Conservation (phyloP, 805 yeast species). For the Wickerhamomyces alni region DNA sequence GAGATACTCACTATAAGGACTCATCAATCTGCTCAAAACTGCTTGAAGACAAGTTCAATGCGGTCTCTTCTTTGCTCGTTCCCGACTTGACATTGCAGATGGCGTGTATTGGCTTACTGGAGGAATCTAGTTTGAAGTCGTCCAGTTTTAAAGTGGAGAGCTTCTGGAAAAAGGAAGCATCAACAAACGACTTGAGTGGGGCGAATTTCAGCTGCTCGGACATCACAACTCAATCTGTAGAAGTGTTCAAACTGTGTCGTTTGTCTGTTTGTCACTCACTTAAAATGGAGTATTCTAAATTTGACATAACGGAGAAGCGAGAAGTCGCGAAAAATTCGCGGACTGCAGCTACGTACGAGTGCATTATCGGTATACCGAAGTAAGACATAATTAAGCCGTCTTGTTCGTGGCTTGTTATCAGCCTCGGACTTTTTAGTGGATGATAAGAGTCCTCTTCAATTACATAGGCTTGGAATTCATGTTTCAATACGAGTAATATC, state of each 20-base stretch:
- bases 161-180: slow-evolving; percentile 79
- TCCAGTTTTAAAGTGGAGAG: slow-evolving; percentile 71
- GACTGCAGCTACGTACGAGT: too few species aligned
- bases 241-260: too few species aligned
- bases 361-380: too few species aligned
- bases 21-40: slow-evolving; percentile 25
- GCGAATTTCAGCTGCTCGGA: slow-evolving; percentile 22
- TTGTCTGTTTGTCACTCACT: background rate
- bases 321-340: too few species aligned
- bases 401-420: too few species aligned
- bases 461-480: too few species aligned
- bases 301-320: too few species aligned
- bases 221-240: slow-evolving; percentile 6
- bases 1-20: slow-evolving; percentile 6
- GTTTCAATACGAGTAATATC: too few species aligned
- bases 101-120: slow-evolving; percentile 22
- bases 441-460: too few species aligned
- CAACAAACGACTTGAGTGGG: slow-evolving; percentile 67
- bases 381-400: too few species aligned
- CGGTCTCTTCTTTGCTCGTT: slow-evolving; percentile 26
- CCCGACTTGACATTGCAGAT: slow-evolving; percentile 25
- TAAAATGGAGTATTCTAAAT: too few species aligned
- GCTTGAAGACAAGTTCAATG: slow-evolving; percentile 15
- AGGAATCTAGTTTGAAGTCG: slow-evolving; percentile 49
- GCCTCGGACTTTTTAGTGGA: too few species aligned